Base-by-base conservation (phyloP, 2,329 filamentous ascomycete genomes). In the Verticillium nonalfalfae region DNA sequence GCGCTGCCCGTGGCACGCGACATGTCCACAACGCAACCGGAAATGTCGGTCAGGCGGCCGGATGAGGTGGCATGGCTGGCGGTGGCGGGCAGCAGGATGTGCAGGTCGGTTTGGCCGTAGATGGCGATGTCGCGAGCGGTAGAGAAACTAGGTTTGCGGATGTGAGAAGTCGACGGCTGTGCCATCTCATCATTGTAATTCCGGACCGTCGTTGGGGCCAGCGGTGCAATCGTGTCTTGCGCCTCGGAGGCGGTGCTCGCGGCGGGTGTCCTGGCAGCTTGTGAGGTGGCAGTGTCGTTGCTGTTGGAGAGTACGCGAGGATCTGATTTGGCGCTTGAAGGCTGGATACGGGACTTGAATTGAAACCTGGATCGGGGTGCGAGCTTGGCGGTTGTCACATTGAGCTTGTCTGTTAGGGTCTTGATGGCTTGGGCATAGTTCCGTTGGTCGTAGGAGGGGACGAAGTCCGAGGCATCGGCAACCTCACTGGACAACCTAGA, bases 391-490 rank as follows among this genome's bases (percentile, higher is more conserved):
- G 88, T 85, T 7, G 86, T 87, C 62, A 88, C 84, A 68, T 90
- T 88, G 31, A 97, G 81, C 69, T 90, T 91, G 61, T 94, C 90
- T 18, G 89, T 88, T 14, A 97, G 79, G 15, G 83, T 83, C 79
- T 95, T 96, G 74, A 97, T 87, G 26, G 90, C 85, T 86, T 92
- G 68, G 54, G 88, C 85, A 71, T 97, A 98, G 31, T 90, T 89
- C 67, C 91, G 86, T 73, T 95, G 91, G 70, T 98, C 95, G 72
- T 97, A 96, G 7, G 92, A 87, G 2, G 95, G 93, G 15, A 97
- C 85, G 67, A 89, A 92, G 61, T 88, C 87, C 1, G 90, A 86
- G 0, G 91, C 90, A 75, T 97, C 93, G 66, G 91, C 89, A 45
- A 97, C 90, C 68, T 95, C 89, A 65, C 89, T 90, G 1, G 92